phyloP scores from a whole-genome alignment of 1,284 basidiomycete genomes.

The Heliocybe sulcata region DNA sequence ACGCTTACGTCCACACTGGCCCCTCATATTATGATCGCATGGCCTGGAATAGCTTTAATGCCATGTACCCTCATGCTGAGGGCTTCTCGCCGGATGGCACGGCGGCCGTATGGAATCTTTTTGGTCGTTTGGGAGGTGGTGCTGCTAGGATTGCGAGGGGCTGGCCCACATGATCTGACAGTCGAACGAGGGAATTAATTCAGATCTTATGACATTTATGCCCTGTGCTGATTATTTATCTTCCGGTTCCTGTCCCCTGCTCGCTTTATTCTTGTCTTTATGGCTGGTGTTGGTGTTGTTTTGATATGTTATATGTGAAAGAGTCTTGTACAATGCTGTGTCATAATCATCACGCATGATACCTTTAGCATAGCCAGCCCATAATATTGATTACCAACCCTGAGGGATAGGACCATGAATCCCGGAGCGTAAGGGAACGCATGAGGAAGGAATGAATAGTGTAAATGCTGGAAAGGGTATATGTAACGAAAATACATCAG shows the following conservation, averaged over 20 bases:
- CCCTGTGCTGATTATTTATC: background rate
- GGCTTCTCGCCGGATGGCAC: constrained; percentile 47
- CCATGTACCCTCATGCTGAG: constrained; percentile 58
- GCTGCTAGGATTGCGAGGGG: constrained; percentile 66
- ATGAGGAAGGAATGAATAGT: background rate
- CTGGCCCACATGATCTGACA: constrained; percentile 54
- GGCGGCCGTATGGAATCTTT: constrained; percentile 49
- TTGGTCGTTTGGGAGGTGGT: constrained; percentile 58
- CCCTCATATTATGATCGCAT: constrained; percentile 69
- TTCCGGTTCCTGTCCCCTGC: background rate
- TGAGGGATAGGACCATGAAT: background rate
- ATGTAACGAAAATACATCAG: background rate
- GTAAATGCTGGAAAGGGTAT: background rate
- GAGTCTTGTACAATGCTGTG: background rate
- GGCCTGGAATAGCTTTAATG: constrained; percentile 72
- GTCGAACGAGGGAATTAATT: background rate
- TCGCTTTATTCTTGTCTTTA: background rate
- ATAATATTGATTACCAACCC: background rate
- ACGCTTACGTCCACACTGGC: constrained; percentile 55
- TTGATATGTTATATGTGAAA: background rate
- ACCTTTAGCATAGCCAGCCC: background rate
- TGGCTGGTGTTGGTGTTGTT: background rate
- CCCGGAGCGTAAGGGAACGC: background rate
- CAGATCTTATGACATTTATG: background rate
- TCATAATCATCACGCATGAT: background rate